Evolutionary conservation across 306 rosid genomes (phyloP).

Genomic region (Sicyos baderoa): DNA sequence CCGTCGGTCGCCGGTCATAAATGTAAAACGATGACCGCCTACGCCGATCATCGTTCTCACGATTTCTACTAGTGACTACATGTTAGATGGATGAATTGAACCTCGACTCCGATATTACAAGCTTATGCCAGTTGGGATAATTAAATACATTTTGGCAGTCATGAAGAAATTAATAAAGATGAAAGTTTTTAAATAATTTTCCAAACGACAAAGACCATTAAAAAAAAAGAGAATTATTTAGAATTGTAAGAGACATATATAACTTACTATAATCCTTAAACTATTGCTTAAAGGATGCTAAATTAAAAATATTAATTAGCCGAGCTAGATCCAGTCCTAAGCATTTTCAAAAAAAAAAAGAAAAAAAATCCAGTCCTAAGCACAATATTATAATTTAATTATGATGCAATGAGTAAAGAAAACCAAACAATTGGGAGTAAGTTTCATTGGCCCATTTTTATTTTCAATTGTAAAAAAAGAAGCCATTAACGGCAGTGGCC

Average conservation of each 20-base stretch:
- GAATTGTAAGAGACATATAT: neutral
- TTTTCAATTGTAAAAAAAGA: slow-evolving; percentile 4
- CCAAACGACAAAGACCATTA: neutral
- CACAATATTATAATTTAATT: neutral
- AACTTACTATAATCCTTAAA: neutral
- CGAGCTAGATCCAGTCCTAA: slow-evolving; percentile 19
- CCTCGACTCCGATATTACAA: too few species aligned
- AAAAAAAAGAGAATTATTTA: neutral
- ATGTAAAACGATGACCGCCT: too few species aligned
- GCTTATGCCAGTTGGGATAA: too few species aligned
- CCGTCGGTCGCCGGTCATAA: too few species aligned
- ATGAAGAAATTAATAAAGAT: neutral
- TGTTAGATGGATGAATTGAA: too few species aligned
- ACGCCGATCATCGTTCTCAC: too few species aligned
- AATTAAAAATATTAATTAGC: neutral
- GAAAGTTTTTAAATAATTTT: neutral
- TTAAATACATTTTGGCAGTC: neutral
- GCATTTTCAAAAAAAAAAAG: too few species aligned
- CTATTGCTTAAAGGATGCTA: neutral
- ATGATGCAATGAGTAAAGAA: slow-evolving; percentile 3
- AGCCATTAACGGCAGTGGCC: slow-evolving; percentile 5
- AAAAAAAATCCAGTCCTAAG: slow-evolving; percentile 18
- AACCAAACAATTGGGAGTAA: slow-evolving; percentile 11
- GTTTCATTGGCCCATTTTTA: neutral
- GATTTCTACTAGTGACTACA: too few species aligned